A percentile compares a stretch with the other conserved stretches of the same genome.
Conservation (phyloP, 2,329 filamentous ascomycete species). For the Aureobasidium sp. region DNA sequence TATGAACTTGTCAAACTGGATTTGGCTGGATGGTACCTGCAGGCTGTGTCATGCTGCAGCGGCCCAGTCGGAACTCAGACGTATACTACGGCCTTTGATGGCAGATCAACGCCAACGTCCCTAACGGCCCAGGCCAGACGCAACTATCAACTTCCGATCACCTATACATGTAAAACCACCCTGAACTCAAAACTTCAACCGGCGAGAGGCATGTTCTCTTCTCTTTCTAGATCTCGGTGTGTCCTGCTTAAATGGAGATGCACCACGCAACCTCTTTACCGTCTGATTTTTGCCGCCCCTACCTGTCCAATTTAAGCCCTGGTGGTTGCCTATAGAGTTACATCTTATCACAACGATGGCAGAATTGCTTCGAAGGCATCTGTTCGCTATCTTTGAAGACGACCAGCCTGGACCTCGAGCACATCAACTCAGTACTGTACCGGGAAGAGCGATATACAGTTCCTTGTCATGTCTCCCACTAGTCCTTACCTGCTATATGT, state of each 20-base stretch:
- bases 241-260: not conserved
- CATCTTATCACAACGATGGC: not conserved
- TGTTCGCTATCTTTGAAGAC: conserved; percentile 1
- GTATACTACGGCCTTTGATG: not conserved
- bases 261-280: not conserved
- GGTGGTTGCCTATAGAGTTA: not conserved
- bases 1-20: not conserved
- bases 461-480: not conserved
- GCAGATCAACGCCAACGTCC: not conserved
- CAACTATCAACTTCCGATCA: not conserved
- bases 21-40: no score
- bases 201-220: not conserved
- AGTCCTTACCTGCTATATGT: not conserved
- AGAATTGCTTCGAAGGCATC: not conserved
- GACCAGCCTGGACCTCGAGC: not conserved
- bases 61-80: not conserved
- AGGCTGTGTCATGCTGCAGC: not conserved
- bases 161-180: not conserved
- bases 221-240: not conserved
- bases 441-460: not conserved
- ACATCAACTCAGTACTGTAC: not conserved
- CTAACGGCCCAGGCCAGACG: not conserved
- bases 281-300: not conserved
- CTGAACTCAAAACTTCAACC: not conserved
- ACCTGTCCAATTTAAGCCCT: not conserved